Conservation (phyloP, 768 basidiomycete genomes). For the Mycena alexandri region DNA sequence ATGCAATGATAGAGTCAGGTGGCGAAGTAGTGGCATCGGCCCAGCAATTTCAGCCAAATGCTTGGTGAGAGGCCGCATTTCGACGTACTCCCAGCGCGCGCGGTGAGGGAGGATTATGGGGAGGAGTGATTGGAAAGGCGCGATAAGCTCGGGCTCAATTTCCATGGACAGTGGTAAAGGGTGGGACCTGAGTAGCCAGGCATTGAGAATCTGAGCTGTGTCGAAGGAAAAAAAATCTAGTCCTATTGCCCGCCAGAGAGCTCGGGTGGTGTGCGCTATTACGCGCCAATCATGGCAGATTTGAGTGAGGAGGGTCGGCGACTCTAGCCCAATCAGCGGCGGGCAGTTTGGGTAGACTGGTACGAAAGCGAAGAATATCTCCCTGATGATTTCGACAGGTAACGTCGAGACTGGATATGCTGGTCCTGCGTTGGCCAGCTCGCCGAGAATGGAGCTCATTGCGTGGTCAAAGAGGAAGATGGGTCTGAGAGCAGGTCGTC, state of each 20-base stretch:
- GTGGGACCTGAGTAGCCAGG: background rate
- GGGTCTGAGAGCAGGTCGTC: too few species aligned
- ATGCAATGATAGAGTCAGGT: background rate
- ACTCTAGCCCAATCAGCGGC: too few species aligned
- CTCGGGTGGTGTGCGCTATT: too few species aligned
- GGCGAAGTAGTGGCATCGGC: background rate
- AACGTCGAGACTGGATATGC: background rate
- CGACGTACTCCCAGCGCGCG: background rate
- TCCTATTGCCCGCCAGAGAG: too few species aligned
- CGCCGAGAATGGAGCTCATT: too few species aligned
- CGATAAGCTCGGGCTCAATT: background rate
- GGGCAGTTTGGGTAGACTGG: background rate
- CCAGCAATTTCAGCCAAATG: background rate
- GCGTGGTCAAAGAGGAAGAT: too few species aligned
- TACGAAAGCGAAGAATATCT: slow-evolving; percentile 15
- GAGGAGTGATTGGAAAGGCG: background rate
- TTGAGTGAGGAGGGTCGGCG: too few species aligned
- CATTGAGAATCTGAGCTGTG: too few species aligned
- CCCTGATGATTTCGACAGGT: slow-evolving; percentile 10
- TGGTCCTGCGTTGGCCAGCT: too few species aligned
- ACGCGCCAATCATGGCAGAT: too few species aligned
- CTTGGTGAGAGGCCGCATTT: background rate
- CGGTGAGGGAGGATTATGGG: background rate
- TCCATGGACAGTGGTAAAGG: background rate
- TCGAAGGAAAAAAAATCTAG: too few species aligned